A percentile compares a stretch with the other conserved stretches of the same genome.
These are phyloP conservation scores for Cyphellophora europaea DNA, from an alignment of 2,329 filamentous ascomycete genomes.

Conservation along the genomic window DNA sequence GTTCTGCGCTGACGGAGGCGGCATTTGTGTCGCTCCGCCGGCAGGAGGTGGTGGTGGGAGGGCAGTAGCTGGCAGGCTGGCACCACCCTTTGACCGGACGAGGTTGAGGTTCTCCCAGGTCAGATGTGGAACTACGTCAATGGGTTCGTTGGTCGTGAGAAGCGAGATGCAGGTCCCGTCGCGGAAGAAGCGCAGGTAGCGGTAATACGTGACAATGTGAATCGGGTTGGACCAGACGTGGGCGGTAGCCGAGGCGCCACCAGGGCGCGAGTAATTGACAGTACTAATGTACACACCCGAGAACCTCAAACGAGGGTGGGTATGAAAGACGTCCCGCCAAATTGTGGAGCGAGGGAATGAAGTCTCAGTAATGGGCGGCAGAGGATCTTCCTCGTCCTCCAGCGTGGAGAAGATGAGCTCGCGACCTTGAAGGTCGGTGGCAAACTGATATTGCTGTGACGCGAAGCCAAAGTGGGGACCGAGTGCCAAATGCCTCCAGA, in stretches of 20 bases:
- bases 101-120: conserved; percentile 56
- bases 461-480: conserved; percentile 66
- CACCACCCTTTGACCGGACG: conserved; percentile 19
- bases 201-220: conserved; percentile 95
- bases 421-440: conserved; percentile 47
- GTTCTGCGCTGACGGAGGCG: conserved; percentile 31
- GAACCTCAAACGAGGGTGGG: conserved; percentile 79
- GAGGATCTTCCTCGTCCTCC: conserved; percentile 23
- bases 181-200: conserved; percentile 89
- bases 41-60: conserved; percentile 28
- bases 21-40: conserved; percentile 20
- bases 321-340: conserved; percentile 65
- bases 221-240: conserved; percentile 73
- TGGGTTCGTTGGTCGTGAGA: conserved; percentile 69
- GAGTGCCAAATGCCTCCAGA: conserved; percentile 73
- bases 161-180: conserved; percentile 78
- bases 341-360: conserved; percentile 16
- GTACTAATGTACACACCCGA: conserved; percentile 95
- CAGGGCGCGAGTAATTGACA: conserved; percentile 84
- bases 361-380: conserved; percentile 12
- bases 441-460: conserved; percentile 74
- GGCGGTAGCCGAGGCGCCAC: conserved; percentile 60
- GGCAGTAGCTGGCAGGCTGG: conserved; percentile 20
- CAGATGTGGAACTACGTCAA: conserved; percentile 79
- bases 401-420: conserved; percentile 11